Evolutionary conservation across 2,329 filamentous ascomycete species (phyloP).

Genomic region (Penicillium sp.): DNA sequence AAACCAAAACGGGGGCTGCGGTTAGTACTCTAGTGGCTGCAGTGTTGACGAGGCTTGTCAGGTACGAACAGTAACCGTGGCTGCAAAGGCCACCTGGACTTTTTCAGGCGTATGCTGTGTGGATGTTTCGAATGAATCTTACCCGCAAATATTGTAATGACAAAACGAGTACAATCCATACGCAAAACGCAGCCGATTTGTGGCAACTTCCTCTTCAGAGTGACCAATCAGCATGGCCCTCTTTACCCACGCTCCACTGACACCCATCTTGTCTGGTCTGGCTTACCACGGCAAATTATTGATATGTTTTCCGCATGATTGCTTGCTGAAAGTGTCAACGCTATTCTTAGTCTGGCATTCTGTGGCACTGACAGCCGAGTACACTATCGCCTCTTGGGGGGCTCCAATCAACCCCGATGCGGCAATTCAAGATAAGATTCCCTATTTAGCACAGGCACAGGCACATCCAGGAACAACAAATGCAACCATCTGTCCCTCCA

Average conservation of each 20-base stretch:
- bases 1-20: background rate
- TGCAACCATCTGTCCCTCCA: conserved; percentile 9
- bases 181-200: conserved; percentile 5
- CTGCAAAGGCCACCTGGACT: conserved; percentile 16
- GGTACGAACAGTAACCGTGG: background rate
- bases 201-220: conserved; percentile 13
- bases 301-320: conserved; percentile 2
- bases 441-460: background rate
- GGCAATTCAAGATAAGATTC: background rate
- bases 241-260: conserved; percentile 8
- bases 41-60: background rate
- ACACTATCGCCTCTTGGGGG: background rate
- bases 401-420: background rate
- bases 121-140: background rate
- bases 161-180: background rate
- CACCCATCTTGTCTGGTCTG: background rate
- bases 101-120: background rate
- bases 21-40: background rate
- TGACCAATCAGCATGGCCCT: conserved; percentile 12
- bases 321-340: background rate
- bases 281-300: background rate
- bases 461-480: background rate
- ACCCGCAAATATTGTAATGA: background rate
- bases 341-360: conserved; percentile 3
- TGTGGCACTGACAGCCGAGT: background rate